Conservation (phyloP, 345 rosid species). For the Acer saccharum region DNA sequence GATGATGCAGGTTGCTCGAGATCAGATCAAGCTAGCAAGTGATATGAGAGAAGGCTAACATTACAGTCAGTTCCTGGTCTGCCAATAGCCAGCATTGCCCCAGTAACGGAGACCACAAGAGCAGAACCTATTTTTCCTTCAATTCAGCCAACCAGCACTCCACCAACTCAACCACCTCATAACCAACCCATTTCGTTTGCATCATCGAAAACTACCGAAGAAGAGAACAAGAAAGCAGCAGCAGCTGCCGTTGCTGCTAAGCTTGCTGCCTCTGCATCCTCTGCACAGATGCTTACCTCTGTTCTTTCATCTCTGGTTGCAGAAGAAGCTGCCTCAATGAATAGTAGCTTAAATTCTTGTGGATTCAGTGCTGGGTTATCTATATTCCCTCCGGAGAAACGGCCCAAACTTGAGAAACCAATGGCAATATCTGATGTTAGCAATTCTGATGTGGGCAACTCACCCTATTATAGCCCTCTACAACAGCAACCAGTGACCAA, state of each 20-base stretch:
- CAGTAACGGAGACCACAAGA: constrained; percentile 33
- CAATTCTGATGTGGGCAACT: constrained; percentile 38
- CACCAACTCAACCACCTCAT: constrained; percentile 37
- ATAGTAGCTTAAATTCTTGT: constrained; percentile 42
- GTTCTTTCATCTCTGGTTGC: constrained; percentile 85
- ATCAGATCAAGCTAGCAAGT: constrained; percentile 45
- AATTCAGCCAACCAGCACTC: constrained; percentile 36
- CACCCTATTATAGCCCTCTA: constrained; percentile 43
- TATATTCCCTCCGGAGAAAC: constrained; percentile 58
- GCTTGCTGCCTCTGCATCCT: constrained; percentile 68
- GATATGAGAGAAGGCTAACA: constrained; percentile 46
- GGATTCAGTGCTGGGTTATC: constrained; percentile 42
- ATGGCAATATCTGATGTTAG: constrained; percentile 39
- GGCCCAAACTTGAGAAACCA: constrained; percentile 58
- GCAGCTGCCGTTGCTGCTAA: constrained; percentile 77
- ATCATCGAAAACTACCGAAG: constrained; percentile 49
- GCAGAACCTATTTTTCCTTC: constrained; percentile 37
- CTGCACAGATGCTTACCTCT: constrained; percentile 77
- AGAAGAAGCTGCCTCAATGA: constrained; percentile 71
- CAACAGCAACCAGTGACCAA: constrained; percentile 44
- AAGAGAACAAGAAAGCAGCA: constrained; percentile 73
- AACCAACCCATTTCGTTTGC: constrained; percentile 53
- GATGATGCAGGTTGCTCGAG: constrained; percentile 50
- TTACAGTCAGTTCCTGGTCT: constrained; percentile 29
- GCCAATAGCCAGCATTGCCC: constrained; percentile 16